Percentiles rank a stretch among this genome's conserved stretches.
phyloP scores from a whole-genome alignment of 2,329 filamentous ascomycete genomes.

The Mycosphaerella arachidis region DNA sequence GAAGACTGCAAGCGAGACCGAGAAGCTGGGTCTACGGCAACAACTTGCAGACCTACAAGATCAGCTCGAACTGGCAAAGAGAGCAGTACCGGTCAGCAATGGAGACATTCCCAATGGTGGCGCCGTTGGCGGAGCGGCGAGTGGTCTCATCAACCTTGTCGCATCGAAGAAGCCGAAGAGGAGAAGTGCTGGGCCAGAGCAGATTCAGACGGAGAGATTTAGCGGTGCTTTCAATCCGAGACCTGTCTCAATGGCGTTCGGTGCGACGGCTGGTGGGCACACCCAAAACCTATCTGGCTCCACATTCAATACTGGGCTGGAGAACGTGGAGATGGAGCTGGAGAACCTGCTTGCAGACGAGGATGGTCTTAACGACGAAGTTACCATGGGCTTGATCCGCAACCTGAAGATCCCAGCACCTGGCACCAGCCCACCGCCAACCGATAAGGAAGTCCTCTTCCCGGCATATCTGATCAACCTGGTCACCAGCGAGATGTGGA shows the following conservation, averaged over 20 bases:
- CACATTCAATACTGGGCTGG: constrained; percentile 73
- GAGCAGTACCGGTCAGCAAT: constrained; percentile 64
- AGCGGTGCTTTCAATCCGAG: constrained; percentile 89
- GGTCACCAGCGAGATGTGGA: constrained; percentile 99
- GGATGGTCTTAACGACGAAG: constrained; percentile 92
- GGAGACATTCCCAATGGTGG: constrained; percentile 62
- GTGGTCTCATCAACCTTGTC: constrained; percentile 91
- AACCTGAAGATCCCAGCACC: constrained; percentile 95
- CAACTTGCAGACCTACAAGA: constrained; percentile 88
- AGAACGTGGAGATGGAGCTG: constrained; percentile 92
- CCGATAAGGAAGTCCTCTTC: constrained; percentile 98
- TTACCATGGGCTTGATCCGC: constrained; percentile 90
- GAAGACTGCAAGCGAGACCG: constrained; percentile 72
- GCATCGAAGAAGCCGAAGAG: constrained; percentile 96
- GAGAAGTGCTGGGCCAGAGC: constrained; percentile 83
- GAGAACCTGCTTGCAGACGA: constrained; percentile 92
- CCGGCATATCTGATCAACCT: constrained; percentile 98
- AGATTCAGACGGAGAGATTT: constrained; percentile 81
- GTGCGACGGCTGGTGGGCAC: constrained; percentile 56
- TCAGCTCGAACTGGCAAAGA: constrained; percentile 81
- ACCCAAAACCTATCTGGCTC: constrained; percentile 69
- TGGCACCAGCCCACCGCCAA: constrained; percentile 79
- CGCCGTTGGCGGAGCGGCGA: constrained; percentile 48
- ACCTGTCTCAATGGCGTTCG: constrained; percentile 90
- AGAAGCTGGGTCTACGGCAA: constrained; percentile 79